These are phyloP conservation scores for Chaetomium fimeti DNA, from an alignment of 495 filamentous ascomycete genomes.

Conservation along the genomic window DNA sequence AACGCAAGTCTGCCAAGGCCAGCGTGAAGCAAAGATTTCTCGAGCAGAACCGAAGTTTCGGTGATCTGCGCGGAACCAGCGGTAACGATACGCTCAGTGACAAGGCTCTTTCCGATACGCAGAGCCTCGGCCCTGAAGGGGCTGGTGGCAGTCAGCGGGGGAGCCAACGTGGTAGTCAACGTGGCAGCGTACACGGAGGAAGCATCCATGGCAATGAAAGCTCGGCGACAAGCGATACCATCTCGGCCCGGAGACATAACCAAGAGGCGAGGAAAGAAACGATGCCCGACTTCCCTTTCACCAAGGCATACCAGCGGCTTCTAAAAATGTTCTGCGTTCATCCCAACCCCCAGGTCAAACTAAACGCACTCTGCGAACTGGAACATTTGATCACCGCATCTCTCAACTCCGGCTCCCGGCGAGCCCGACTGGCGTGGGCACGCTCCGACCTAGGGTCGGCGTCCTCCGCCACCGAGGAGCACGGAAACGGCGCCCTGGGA, in stretches of 20 bases:
- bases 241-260: slow-evolving; percentile 35
- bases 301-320: slow-evolving; percentile 71
- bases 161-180: slow-evolving; percentile 23
- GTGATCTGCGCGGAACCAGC: slow-evolving; percentile 48
- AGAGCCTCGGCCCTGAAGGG: slow-evolving; percentile 34
- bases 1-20: slow-evolving; percentile 44
- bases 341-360: slow-evolving; percentile 82
- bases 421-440: slow-evolving; percentile 37
- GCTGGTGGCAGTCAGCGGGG: slow-evolving; percentile 33
- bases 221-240: slow-evolving; percentile 44
- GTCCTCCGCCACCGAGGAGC: slow-evolving; percentile 37
- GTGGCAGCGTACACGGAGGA: slow-evolving; percentile 35
- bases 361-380: slow-evolving; percentile 79
- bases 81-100: slow-evolving; percentile 37
- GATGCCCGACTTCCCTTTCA: slow-evolving; percentile 65
- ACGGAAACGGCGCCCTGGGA: slow-evolving; percentile 18
- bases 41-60: slow-evolving; percentile 59
- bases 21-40: slow-evolving; percentile 50
- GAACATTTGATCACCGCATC: slow-evolving; percentile 78
- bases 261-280: slow-evolving; percentile 42
- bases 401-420: slow-evolving; percentile 52
- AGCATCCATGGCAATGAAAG: slow-evolving; percentile 42
- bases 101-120: slow-evolving; percentile 33
- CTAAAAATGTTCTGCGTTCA: slow-evolving; percentile 86
- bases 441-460: slow-evolving; percentile 39